Base-by-base conservation (phyloP, 176 grass and related monocot species). In the Luzula sylvatica region DNA sequence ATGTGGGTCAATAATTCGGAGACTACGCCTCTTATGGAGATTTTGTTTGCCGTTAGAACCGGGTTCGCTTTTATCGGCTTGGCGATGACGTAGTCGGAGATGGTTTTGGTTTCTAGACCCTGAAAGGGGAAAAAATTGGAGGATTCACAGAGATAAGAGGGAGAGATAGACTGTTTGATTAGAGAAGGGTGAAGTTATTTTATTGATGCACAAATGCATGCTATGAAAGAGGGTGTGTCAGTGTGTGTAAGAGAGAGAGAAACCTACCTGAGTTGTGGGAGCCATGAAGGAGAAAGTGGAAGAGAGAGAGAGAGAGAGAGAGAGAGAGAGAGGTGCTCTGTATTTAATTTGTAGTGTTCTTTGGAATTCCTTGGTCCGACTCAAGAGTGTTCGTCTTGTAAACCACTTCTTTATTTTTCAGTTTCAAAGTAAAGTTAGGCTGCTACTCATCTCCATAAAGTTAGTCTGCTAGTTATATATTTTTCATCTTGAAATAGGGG, bases 11-110 rank as follows among this genome's bases (percentile, higher is more conserved):
- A 56, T 26, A 96, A 67, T 55, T 89, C 64, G 5, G 42, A 77
- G 2, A 96, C 59, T 24, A 86, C 55, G 3, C 85, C 78, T 65
- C 92, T 56, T 50, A 96, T 96, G 8, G 92, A 96, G 29, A 40
- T 40, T 58, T 86, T 96, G 7, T 50, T 26, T 25, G 70, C 78
- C 11, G 65, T 72, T 21, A 95, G 56, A 17, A 68, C 66, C n/a
- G 88, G 79, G 42, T 87, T 86, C 79, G 83, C 87, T 23, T 72
- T 59, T 38, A 68, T 42, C 28, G 47, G 21, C 16, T 64, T 64
- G 15, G 15, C 13, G 3, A 64, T 15, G 17, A 3, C 22, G 47
- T 19, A 64, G 8, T 46, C 47, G 3, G 60, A 14, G 15, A 29
- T 45, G 1, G 30, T 29, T 35, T 64, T 32, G 26, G 11, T 27